A percentile compares a stretch with the other conserved stretches of the same genome.
Conservation (phyloP, 345 rosid genomes). For the Salix exigua region DNA sequence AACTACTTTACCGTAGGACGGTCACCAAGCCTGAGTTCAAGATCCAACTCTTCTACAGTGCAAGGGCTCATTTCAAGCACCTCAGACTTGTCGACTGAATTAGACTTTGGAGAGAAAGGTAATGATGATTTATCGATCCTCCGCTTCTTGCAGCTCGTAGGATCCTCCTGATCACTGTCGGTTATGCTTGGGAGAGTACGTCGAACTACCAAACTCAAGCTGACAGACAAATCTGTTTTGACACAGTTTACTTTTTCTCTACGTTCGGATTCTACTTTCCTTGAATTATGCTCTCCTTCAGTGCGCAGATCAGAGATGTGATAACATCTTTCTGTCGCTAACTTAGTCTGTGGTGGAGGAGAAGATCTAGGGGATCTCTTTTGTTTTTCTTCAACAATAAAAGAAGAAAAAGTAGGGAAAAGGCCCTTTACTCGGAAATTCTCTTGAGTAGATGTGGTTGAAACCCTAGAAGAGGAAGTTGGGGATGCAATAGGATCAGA, state of each 20-base stretch:
- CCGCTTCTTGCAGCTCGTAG: conserved; percentile 45
- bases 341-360: conserved; percentile 29
- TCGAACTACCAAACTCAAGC: conserved; percentile 60
- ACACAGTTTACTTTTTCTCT: conserved; percentile 36
- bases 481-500: conserved; percentile 34
- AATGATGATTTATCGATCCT: conserved; percentile 36
- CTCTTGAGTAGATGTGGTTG: conserved; percentile 28
- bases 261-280: conserved; percentile 24
- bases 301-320: conserved; percentile 26
- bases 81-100: conserved; percentile 37
- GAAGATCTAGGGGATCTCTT: conserved; percentile 27
- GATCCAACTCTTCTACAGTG: conserved; percentile 69
- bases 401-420: conserved; percentile 34
- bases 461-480: conserved; percentile 47
- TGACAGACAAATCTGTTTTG: conserved; percentile 48
- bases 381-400: conserved; percentile 23
- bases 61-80: conserved; percentile 36
- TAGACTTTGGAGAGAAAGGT: conserved; percentile 44
- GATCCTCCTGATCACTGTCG: conserved; percentile 17
- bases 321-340: conserved; percentile 15
- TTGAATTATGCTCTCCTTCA: conserved; percentile 38
- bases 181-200: conserved; percentile 29
- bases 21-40: conserved; percentile 85
- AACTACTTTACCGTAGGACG: conserved; percentile 54
- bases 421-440: conserved; percentile 17